These are phyloP conservation scores for Mycena belliarum DNA, from an alignment of 768 basidiomycete species.

Conservation along the genomic window DNA sequence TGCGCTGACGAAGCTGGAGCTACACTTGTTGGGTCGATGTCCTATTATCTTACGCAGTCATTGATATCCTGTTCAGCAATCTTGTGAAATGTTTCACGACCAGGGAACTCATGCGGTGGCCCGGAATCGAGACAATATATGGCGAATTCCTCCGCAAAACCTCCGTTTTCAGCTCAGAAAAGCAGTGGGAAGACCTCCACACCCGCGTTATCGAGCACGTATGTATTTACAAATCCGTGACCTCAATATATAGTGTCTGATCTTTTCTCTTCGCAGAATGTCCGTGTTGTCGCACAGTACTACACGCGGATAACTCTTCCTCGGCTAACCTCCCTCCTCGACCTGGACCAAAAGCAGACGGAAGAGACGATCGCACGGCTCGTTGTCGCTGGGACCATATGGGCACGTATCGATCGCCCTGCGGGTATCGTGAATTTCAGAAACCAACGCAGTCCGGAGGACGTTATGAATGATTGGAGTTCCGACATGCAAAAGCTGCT, in stretches of 20 bases:
- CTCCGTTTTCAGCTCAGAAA: conserved; percentile 73
- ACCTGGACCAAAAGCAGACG: conserved; percentile 77
- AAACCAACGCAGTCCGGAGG: conserved; percentile 79
- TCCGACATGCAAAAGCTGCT: conserved; percentile 93
- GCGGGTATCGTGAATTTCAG: conserved; percentile 88
- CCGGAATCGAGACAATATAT: conserved; percentile 86
- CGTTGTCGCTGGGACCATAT: conserved; percentile 89
- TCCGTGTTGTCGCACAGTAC: conserved; percentile 92
- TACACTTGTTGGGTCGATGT: conserved; percentile 70
- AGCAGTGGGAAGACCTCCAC: conserved; percentile 94
- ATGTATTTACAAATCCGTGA: conserved; percentile 30
- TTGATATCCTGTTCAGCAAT: conserved; percentile 54
- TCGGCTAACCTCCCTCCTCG: conserved; percentile 84
- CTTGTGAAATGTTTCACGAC: conserved; percentile 94
- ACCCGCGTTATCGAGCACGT: conserved; percentile 97
- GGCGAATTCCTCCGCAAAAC: conserved; percentile 82
- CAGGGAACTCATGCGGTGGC: conserved; percentile 95
- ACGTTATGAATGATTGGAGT: conserved; percentile 98
- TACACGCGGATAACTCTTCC: conserved; percentile 89
- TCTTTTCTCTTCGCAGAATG: conserved; percentile 62
- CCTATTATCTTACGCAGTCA: conserved; percentile 3
- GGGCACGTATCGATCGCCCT: conserved; percentile 93
- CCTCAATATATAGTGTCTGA: neutral
- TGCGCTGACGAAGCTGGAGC: conserved; percentile 74
- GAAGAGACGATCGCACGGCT: conserved; percentile 88